Evolutionary conservation across 495 filamentous ascomycete genomes (phyloP), one percentile per base, ranked within the genome.

Genomic region (Aspergillus egyptiacus): DNA sequence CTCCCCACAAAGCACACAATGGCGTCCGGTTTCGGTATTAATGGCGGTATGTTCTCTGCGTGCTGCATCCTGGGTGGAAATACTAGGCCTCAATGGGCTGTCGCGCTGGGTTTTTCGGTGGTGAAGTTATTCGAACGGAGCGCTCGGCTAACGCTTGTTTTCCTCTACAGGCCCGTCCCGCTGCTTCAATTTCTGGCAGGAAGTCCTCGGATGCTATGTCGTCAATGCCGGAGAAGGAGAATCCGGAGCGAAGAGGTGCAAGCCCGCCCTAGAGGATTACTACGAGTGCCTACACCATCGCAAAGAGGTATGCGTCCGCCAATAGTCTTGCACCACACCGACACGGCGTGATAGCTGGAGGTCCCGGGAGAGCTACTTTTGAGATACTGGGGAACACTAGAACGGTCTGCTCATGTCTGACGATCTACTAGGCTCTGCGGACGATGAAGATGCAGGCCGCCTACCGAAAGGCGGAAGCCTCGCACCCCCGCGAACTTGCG

Each of bases 131-230:
- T 51, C 32, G 48, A 54, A 48, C 59, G 49, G 63, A 54, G 48
- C 17, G 45, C 31, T 24, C 43, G 44, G 54, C 67, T 70, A 57
- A 70, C 55, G 22, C 39, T 46, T 23, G 28, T 48, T 49, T 48
- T 59, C 57, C 48, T 46, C 46, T 57, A 47, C 66, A 95, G 91
- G 89, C 60, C 85, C 82, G 51, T 82, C 81, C 59, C 84, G 95
- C 72, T 99, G 93, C 83, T 97, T 94, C 71, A 86, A 88, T 65
- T 99, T 96, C 81, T 99, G 94, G 94, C 93, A 94, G 72, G 88
- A 94, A 61, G 72, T 90, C 46, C 82, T 94, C 54, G 85, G 85
- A 57, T 94, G 88, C 78, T 94, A 94, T 64, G 86, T 91, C 38
- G 79, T 90, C 62, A 91, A 91, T 68, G 82, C 85, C 39, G 76